Evolutionary conservation across 768 basidiomycete species (phyloP), one percentile per base, ranked within the genome.

Genomic region (Lactarius trivialis): DNA sequence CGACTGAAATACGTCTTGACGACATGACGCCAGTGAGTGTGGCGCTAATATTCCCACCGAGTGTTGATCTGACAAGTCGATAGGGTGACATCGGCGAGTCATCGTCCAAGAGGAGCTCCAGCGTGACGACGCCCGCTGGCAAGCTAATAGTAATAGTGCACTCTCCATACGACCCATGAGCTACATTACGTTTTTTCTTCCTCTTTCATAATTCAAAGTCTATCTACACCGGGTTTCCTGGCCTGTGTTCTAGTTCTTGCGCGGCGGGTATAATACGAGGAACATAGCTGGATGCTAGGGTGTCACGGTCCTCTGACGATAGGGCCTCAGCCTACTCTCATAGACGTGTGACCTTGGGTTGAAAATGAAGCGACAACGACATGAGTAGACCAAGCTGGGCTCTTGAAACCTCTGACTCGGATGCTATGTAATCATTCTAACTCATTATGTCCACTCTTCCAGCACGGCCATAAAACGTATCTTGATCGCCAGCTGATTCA

Each of bases 1-100:
- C 61, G 33, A 62, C 61, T 8, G 61, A 53, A 32, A 41, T 62
- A 15, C 32, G 26, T 26, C 48, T 57, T 6, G 39, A 53, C 32
- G 24, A 53, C 32, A 7, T 57, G 9, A 21, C 1, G 6, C 9
- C 7, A 14, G 60, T 56, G 30, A 41, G 60, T 32, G 33, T 5
- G 12, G 45, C 43, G 5, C 24, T 24, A n/a, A 45, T 45, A 12
- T 24, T 43, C 19, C 39, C 5, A 12, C 7, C 34, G 21, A 24
- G 15, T 28, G 6, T 14, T 34, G 17, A 45, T 24, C 17, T 34
- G 7, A 60, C 19, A 21, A 24, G 0, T 17, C 32, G 21, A 4
- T 17, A 60, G 59, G 19, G n/a, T 11, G 59, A 60, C 43, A 14
- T 24, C 24, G 24, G 41, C 9, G 51, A 53, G 21, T 7, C 0